These are phyloP conservation scores for Mariannaea elegans DNA, from an alignment of 2,329 filamentous ascomycete species.

Conservation along the genomic window DNA sequence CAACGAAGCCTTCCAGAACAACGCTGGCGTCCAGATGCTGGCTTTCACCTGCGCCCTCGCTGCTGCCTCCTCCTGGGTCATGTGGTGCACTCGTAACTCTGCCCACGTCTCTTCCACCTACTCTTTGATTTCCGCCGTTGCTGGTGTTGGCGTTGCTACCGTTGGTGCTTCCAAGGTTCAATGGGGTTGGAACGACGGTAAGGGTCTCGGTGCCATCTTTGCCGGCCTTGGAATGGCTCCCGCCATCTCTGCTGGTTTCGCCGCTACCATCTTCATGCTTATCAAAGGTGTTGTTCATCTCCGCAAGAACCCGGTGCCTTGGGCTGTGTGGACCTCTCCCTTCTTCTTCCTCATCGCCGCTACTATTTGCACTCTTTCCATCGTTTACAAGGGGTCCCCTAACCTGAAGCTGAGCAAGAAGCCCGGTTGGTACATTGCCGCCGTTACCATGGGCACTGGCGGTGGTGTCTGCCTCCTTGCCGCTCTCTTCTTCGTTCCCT, in stretches of 20 bases:
- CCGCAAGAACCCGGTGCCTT: constrained; percentile 74
- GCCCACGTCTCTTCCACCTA: constrained; percentile 79
- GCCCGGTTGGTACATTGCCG: constrained; percentile 72
- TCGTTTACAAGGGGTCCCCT: constrained; percentile 84
- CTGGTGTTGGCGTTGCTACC: constrained; percentile 74
- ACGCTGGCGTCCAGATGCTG: constrained; percentile 75
- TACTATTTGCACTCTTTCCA: constrained; percentile 77
- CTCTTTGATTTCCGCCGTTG: constrained; percentile 74
- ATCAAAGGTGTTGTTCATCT: constrained; percentile 73
- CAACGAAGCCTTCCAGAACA: constrained; percentile 62
- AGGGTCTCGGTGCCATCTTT: constrained; percentile 76
- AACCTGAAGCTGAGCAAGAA: constrained; percentile 50
- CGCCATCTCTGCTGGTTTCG: constrained; percentile 71
- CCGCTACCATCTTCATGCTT: constrained; percentile 72
- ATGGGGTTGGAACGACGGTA: constrained; percentile 74
- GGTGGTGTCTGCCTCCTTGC: constrained; percentile 67
- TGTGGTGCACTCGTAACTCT: constrained; percentile 81
- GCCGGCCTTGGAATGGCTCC: constrained; percentile 76
- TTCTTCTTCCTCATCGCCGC: constrained; percentile 81
- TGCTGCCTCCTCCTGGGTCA: constrained; percentile 76
- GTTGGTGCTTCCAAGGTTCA: constrained; percentile 69
- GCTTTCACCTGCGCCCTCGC: constrained; percentile 72
- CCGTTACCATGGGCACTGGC: constrained; percentile 72
- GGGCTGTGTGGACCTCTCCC: constrained; percentile 77
- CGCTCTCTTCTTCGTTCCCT: constrained; percentile 78